Evolutionary conservation across 345 rosid species (phyloP), one percentile per base, ranked within the genome.

Genomic region (Heritiera fomes): DNA sequence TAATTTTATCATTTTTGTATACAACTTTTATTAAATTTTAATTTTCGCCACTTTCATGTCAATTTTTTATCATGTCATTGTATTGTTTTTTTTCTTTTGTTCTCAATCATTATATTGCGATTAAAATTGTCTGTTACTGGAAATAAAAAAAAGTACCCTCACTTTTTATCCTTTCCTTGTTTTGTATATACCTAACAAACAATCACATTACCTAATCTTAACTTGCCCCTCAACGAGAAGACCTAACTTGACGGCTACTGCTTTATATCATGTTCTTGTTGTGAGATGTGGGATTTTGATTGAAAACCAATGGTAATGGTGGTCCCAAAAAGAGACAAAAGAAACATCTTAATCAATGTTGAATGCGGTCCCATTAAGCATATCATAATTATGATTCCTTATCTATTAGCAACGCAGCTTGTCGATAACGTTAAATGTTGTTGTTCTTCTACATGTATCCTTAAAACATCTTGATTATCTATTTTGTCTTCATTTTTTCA

Each of bases 281-380:
- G 7, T 62, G 18, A 62, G 67, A 71, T 4, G 28, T 52, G 4
- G 61, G 46, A 32, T 11, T 17, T 30, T 8, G 74, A 70, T 7
- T 7, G 14, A 0, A 70, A 49, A 14, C n/a, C 20, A 34, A 34
- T 34, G 38, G 38, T 1, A 49, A 2, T 1, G 59, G 43, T 49
- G 75, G 59, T 28, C 75, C 55, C 60, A 47, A 28, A n/a, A 10
- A 49, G 3, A 32, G 50, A 7, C 28, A 32, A 49, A 30, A 71
- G 75, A 52, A 34, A 52, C 15, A 61, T 71, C 75, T 15, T 50
- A 71, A 17, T 71, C 61, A 71, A 15, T 47, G 15, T 34, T 63
- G 1, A 63, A 32, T 63, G 68, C 45, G 68, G 49, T 30, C 32
- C 49, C 49, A 66, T 18, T 65, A 38, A 7, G 28, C 71, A 40